Base-by-base conservation (phyloP, 768 basidiomycete species). In the Amanita molliuscula region DNA sequence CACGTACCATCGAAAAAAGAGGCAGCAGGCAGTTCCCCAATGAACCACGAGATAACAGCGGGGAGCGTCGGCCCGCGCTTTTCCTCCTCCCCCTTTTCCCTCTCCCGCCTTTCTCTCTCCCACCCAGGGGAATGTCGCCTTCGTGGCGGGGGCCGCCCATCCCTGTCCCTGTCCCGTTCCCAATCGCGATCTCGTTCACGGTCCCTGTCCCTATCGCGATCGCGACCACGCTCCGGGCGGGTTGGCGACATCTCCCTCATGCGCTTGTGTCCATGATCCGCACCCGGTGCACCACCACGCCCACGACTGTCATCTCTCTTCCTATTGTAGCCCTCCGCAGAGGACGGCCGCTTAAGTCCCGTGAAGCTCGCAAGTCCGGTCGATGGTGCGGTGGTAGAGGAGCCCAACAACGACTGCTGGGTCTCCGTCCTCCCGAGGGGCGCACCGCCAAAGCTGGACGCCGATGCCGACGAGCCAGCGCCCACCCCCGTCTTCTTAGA, bases 1-100 rank as follows among this genome's bases (percentile, higher is more conserved):
- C 55, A 92, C 81, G 57, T 55, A 92, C 92, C 94, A 66, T 96
- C 89, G 63, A 96, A 97, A n/a, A 77, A 65, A 11, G 65, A 55
- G 4, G 85, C 70, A 35, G 75, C 66, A 4, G 94, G 94, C 44
- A 98, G 66, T 54, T 82, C 79, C 23, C 83, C 82, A 29, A 96
- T 70, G 65, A 97, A 95, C 81, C 82, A 87, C n/a, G 78, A 76
- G 13, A 95, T 69, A 28, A 92, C 75, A 53, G 69, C 62, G 44
- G 77, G 76, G 43, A 82, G 57, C n/a, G 66, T 58, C 20, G 58
- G 55, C 11, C 63, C 65, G 16, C 70, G 68, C 45, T 69, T 69
- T 53, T 81, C 77, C 38, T 79, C 79, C 47, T 71, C 59, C 53
- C 41, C 59, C 53, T 40, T 60, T 48, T 61, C 54, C 45, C 56